Percentiles rank a stretch among this genome's conserved stretches.
Conservation (phyloP, 2,329 filamentous ascomycete species). For the Pseudogymnoascus destructans region DNA sequence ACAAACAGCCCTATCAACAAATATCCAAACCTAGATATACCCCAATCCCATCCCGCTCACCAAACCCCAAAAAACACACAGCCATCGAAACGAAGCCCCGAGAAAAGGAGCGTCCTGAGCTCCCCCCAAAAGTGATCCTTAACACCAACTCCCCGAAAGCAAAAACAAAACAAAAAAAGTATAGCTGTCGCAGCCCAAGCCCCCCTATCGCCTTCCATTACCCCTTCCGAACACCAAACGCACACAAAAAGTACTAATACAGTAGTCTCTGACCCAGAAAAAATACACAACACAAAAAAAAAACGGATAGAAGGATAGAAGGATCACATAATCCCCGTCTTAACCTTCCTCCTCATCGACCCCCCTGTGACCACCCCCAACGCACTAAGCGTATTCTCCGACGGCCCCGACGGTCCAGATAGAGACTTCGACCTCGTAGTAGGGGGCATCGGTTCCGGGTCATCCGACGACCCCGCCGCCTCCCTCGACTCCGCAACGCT, state of each 20-base stretch:
- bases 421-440: not conserved
- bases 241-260: not conserved
- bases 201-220: not conserved
- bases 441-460: not conserved
- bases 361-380: not conserved
- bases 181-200: not conserved
- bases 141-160: not conserved
- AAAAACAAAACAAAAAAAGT: not conserved
- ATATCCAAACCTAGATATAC: not conserved
- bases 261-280: not conserved
- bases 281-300: not conserved
- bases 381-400: not conserved
- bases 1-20: not conserved
- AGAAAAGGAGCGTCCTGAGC: not conserved
- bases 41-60: not conserved
- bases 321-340: not conserved
- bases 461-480: not conserved
- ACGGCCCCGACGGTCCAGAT: not conserved
- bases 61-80: not conserved
- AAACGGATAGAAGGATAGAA: not conserved
- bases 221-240: not conserved
- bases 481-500: not conserved
- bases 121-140: not conserved
- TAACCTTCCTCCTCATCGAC: slow-evolving; percentile 8
- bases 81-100: not conserved